Base-by-base conservation (phyloP, 345 rosid genomes). In the Eucalyptus cladocalyx region DNA sequence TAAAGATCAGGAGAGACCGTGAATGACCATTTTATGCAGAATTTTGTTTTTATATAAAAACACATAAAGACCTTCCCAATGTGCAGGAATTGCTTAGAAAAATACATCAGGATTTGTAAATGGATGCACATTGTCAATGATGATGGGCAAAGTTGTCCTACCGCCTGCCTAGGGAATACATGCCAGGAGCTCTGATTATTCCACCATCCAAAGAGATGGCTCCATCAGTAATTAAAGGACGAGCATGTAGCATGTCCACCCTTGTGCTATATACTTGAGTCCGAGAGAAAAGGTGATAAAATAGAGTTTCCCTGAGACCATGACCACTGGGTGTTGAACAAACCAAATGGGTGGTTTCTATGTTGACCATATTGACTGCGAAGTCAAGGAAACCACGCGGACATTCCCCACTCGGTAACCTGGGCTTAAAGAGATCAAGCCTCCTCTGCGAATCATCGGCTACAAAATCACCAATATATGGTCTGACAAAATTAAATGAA, bases 151-250 rank as follows among this genome's bases (percentile, higher is more conserved):
- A 85, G 47, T 28, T n/a, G 50, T 47, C 95, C 92, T 95, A 97
- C 99, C 93, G 72, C 60, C 53, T 92, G 72, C 99, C 99, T 9
- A 98, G 93, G 26, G 92, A 92, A 91, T 94, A 92, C 65, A 95
- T 90, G 76, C 99, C 98, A 7, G 93, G 30, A 87, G 91, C 88
- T 91, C 92, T 98, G 69, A 98, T 93, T 90, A 96, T 95, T 87
- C 99, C 99, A 89, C 99, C 99, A 91, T 98, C 99, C 76, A 98
- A 92, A 67, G 99, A 98, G 89, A 97, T 37, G 53, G 99, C 99
- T 89, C 98, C 99, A 92, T 96, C 94, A 88, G 93, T 93, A 91
- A 98, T 97, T 87, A 93, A 95, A 60, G 99, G 95, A 87, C 93
- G 95, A 80, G 99, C 98, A 87, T 28, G 89, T 19, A 93, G 56